Percentiles rank a stretch among this genome's conserved stretches.
These are phyloP conservation scores for Pseudogymnoascus sp. DNA, from an alignment of 2,329 filamentous ascomycete genomes.

Conservation along the genomic window DNA sequence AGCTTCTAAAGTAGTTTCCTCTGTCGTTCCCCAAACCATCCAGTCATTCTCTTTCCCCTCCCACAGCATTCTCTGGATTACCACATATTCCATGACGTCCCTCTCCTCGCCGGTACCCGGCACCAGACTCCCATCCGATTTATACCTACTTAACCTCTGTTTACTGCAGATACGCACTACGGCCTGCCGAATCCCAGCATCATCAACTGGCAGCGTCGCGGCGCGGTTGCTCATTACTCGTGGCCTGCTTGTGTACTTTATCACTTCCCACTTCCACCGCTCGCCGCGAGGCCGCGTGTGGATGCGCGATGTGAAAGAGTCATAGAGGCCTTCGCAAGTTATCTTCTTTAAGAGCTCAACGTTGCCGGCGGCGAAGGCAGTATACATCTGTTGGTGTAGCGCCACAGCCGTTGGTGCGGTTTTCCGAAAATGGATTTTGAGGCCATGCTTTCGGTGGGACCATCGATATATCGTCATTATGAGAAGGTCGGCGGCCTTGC, in stretches of 20 bases:
- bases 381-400: conserved; percentile 53
- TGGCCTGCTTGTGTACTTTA: conserved; percentile 37
- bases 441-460: conserved; percentile 18
- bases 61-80: conserved; percentile 44
- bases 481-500: conserved; percentile 16
- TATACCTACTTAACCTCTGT: conserved; percentile 41
- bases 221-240: conserved; percentile 43
- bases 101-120: conserved; percentile 41
- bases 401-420: conserved; percentile 46
- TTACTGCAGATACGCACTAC: conserved; percentile 51
- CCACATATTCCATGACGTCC: conserved; percentile 54
- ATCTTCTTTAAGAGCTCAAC: conserved; percentile 39
- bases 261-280: conserved; percentile 42
- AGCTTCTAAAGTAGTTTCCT: conserved; percentile 39
- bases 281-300: conserved; percentile 39
- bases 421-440: conserved; percentile 34
- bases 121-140: conserved; percentile 32
- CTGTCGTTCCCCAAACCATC: conserved; percentile 56
- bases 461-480: conserved; percentile 17
- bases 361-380: conserved; percentile 52
- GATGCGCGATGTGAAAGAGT: conserved; percentile 45
- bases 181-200: conserved; percentile 43
- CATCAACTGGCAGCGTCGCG: conserved; percentile 36
- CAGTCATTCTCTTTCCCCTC: conserved; percentile 41
- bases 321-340: conserved; percentile 44